These are phyloP conservation scores for Mycena filopes DNA, from an alignment of 768 basidiomycete genomes.

Conservation along the genomic window DNA sequence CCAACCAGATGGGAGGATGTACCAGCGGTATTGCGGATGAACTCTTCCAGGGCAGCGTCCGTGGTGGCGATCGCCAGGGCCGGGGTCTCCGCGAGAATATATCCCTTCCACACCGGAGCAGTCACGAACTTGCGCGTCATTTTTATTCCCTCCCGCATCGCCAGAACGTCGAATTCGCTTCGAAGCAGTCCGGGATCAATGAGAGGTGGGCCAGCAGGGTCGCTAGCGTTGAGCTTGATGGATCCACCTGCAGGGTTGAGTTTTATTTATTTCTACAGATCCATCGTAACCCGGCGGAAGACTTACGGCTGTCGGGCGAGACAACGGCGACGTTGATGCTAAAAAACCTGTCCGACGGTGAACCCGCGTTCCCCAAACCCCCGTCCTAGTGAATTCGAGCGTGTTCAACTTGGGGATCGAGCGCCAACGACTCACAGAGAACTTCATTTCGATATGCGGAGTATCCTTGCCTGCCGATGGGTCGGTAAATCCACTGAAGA, in stretches of 20 bases:
- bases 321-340: constrained; percentile 6
- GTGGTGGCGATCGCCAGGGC: constrained; percentile 7
- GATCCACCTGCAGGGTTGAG: constrained; percentile 33
- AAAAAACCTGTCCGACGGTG: not conserved
- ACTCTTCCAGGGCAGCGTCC: constrained; percentile 2
- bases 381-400: not conserved
- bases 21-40: constrained; percentile 10
- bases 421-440: constrained; percentile 37
- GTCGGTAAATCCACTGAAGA: constrained; percentile 38
- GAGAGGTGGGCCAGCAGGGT: constrained; percentile 50
- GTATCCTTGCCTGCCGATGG: constrained; percentile 46
- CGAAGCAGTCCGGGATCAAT: constrained; percentile 58
- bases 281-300: too few species aligned
- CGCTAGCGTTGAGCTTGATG: constrained; percentile 46
- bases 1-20: constrained; percentile 15
- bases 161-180: constrained; percentile 33
- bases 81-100: constrained; percentile 1
- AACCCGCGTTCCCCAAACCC: not conserved
- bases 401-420: too few species aligned
- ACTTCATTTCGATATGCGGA: constrained; percentile 48
- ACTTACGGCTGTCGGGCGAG: constrained; percentile 35
- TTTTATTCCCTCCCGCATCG: constrained; percentile 29
- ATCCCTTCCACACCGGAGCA: constrained; percentile 12
- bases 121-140: constrained; percentile 4
- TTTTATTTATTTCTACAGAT: not conserved